Conservation (phyloP, 2,329 filamentous ascomycete species). For the Monosporascus cannonballus region DNA sequence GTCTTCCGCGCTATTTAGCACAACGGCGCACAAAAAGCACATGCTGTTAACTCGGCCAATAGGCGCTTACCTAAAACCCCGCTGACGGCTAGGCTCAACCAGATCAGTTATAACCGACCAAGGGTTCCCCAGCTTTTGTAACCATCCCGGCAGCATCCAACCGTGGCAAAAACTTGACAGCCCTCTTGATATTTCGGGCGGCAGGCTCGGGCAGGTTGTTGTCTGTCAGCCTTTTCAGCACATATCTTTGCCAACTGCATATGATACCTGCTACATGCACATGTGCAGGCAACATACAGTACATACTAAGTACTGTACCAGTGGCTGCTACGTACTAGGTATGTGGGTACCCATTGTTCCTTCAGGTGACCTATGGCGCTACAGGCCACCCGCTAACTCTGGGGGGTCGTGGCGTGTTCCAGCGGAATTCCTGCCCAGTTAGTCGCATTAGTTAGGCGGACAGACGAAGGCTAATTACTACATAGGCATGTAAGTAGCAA, state of each 20-base stretch:
- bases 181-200: not conserved
- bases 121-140: slow-evolving; percentile 18
- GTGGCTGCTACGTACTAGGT: too few species aligned
- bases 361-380: not conserved
- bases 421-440: not conserved
- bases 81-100: not conserved
- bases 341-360: too few species aligned
- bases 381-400: not conserved
- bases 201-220: too few species aligned
- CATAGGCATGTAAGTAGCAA: not conserved
- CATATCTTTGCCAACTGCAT: too few species aligned
- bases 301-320: too few species aligned
- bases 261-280: too few species aligned
- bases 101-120: not conserved
- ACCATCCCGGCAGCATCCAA: slow-evolving; percentile 8
- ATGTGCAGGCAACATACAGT: too few species aligned
- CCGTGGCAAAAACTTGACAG: not conserved
- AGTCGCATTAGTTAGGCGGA: not conserved
- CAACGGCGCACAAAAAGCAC: too few species aligned
- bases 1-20: too few species aligned
- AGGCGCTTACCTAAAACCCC: not conserved
- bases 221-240: too few species aligned
- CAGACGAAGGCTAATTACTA: not conserved
- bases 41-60: too few species aligned
- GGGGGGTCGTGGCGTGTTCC: not conserved